Evolutionary conservation across 2,329 filamentous ascomycete species (phyloP), one percentile per base, ranked within the genome.

Genomic region (Talaromyces marneffei): DNA sequence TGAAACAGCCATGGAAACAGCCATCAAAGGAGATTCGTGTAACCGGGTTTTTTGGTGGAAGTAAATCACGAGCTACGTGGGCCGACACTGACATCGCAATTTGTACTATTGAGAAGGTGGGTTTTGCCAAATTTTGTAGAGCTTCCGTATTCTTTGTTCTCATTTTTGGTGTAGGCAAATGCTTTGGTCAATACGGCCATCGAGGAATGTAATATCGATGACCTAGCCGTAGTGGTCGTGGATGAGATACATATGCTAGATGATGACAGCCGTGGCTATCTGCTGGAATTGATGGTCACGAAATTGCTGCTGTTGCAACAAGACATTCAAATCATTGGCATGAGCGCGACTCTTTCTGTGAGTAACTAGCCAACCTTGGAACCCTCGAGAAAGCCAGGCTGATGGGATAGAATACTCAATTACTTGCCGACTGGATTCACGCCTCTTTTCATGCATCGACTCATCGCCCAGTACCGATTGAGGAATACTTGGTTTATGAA

Each of bases 221-320:
- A 85, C 20, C 76, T 92, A 46, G 84, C 83, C 52, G 78, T 86
- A 10, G 83, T 91, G 18, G 87, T 92, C 14, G 78, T 92, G 35
- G 89, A 92, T 67, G 89, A 92, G 70, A 76, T 92, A n/a, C 89
- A 92, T 70, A 91, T 92, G 88, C 80, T 92, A 48, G 87, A 91
- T 66, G 89, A 92, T 70, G 87, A 88, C 64, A 83, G 87, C 65
- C 84, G 89, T 12, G 89, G 89, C 3, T 92, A 92, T 70, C 79
- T 92, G 1, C 77, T 92, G 59, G 89, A 92, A 70, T 77, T 92
- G 5, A 84, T 91, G 74, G 85, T 87, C 4, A 89, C 88, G 3
- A 92, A 92, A 69, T 69, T 92, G 31, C 75, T 91, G n/a, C 83
- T 85, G 61, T 74, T 92, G 23, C 86, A 84, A 27, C 84, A 89